Evolutionary conservation across 371 early-diverging fungal species (phyloP).

Genomic region (Zancudomyces culisetae): DNA sequence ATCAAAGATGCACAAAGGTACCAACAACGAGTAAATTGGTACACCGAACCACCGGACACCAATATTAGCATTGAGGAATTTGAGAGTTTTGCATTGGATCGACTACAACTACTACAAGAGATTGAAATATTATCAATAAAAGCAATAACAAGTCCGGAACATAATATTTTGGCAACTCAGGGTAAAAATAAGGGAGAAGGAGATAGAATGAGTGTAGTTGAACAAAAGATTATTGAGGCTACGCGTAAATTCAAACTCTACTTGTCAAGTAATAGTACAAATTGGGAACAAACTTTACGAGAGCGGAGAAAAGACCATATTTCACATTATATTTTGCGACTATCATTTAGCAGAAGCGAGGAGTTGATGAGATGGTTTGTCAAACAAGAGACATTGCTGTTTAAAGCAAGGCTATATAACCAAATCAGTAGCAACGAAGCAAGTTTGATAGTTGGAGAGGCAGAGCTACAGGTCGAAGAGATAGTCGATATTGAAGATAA

Average conservation of each 20-base stretch:
- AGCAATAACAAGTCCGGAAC: no score
- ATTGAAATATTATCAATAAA: slow-evolving; percentile 64
- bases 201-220: no score
- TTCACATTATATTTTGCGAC: slow-evolving; percentile 78
- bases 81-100: slow-evolving; percentile 76
- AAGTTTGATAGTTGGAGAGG: slow-evolving; percentile 26
- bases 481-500: background rate
- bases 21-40: slow-evolving; percentile 63
- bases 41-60: slow-evolving; percentile 44
- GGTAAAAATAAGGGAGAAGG: no score
- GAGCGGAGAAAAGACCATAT: slow-evolving; percentile 83
- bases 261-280: slow-evolving; percentile 16
- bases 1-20: no score
- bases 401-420: slow-evolving; percentile 36
- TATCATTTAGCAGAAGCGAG: slow-evolving; percentile 76
- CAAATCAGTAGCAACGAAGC: slow-evolving; percentile 27
- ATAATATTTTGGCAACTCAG: slow-evolving; percentile 37
- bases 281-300: slow-evolving; percentile 21
- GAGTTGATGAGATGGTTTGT: slow-evolving; percentile 82
- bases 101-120: slow-evolving; percentile 73
- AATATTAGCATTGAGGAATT: slow-evolving; percentile 81
- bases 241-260: slow-evolving; percentile 49
- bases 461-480: slow-evolving; percentile 9
- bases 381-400: slow-evolving; percentile 63
- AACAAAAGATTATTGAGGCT: slow-evolving; percentile 32